Evolutionary conservation across 176 grass and related monocot genomes (phyloP), one percentile per base, ranked within the genome.

Genomic region (Thalia dealbata): DNA sequence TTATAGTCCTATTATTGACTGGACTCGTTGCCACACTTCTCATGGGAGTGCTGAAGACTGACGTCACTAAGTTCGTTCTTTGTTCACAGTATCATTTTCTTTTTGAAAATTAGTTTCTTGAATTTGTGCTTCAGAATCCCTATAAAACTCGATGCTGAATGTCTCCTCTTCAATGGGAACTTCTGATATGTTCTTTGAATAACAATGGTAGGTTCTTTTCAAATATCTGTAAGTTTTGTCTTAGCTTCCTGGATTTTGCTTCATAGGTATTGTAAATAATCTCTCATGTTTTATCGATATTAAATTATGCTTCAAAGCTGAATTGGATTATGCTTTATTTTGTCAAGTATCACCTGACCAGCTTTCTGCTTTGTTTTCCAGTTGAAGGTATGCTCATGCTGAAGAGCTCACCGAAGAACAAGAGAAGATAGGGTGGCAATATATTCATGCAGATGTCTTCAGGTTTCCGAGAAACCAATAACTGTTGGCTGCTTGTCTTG

Each of bases 361-460:
- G 38, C 35, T 50, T 16, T 72, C 48, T 52, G 52, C 29, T 19
- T 58, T 58, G 54, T n/a, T 13, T 19, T n/a, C 14, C 52, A 41
- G n/a, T 51, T 28, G 16, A 50, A 72, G 70, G 24, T 72, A 72
- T 52, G 46, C 70, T 19, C 23, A 72, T 21, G 70, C 52, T 54
- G 70, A 72, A 43, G 70, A 72, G 50, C 52, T 24, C 9, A 46
- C 70, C 14, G 70, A 72, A 8, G 70, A 72, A 11, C 70, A 72
- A 72, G 70, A 72, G 27, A 46, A 72, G 64, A 67, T 32, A 21
- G 64, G 64, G 32, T 67, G 64, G 64, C 42, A 67, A 41, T 67
- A 67, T 67, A 72, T 72, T 16, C 70, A 72, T 72, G 70, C 46
- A 6, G 70, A 72, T 54, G 46, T 72, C 48, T 72, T 72, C 22